A percentile compares a stretch with the other conserved stretches of the same genome.
These are phyloP conservation scores for Pseudogymnoascus sp. DNA, from an alignment of 2,329 filamentous ascomycete species.

Conservation along the genomic window DNA sequence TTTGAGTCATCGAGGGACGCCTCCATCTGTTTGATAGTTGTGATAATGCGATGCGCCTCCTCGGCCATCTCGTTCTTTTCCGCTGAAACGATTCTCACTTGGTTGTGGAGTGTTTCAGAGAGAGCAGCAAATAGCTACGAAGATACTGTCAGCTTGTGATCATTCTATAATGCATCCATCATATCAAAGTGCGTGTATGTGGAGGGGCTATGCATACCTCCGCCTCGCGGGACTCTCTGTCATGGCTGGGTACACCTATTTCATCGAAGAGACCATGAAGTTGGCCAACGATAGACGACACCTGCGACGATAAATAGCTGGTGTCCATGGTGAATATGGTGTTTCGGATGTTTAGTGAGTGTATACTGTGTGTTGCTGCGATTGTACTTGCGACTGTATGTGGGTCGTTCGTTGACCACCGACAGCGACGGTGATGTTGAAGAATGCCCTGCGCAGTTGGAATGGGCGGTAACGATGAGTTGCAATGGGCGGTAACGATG, in stretches of 20 bases:
- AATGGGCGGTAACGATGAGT: neutral
- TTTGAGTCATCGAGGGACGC: slow-evolving; percentile 72
- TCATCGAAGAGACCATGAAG: slow-evolving; percentile 94
- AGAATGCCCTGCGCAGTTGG: neutral
- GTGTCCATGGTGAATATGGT: slow-evolving; percentile 61
- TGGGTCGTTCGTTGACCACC: neutral
- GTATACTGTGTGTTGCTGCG: neutral
- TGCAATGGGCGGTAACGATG: neutral
- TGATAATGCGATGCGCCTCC: slow-evolving; percentile 78
- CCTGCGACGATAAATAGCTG: slow-evolving; percentile 87
- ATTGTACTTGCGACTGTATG: slow-evolving; percentile 3
- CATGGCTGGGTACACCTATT: slow-evolving; percentile 89
- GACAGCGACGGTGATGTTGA: neutral
- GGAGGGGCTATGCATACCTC: slow-evolving; percentile 50
- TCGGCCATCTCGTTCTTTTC: slow-evolving; percentile 91
- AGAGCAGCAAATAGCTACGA: slow-evolving; percentile 78
- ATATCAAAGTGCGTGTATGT: slow-evolving; percentile 7
- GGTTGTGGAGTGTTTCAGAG: slow-evolving; percentile 84
- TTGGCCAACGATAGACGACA: slow-evolving; percentile 87
- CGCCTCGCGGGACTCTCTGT: slow-evolving; percentile 80
- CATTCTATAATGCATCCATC: slow-evolving; percentile 17
- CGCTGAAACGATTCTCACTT: slow-evolving; percentile 72
- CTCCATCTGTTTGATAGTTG: slow-evolving; percentile 88
- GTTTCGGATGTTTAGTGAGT: neutral
- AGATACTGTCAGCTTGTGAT: neutral